Evolutionary conservation across 495 filamentous ascomycete species (phyloP), one percentile per base, ranked within the genome.

Genomic region (Amphirosellinia nigrospora): DNA sequence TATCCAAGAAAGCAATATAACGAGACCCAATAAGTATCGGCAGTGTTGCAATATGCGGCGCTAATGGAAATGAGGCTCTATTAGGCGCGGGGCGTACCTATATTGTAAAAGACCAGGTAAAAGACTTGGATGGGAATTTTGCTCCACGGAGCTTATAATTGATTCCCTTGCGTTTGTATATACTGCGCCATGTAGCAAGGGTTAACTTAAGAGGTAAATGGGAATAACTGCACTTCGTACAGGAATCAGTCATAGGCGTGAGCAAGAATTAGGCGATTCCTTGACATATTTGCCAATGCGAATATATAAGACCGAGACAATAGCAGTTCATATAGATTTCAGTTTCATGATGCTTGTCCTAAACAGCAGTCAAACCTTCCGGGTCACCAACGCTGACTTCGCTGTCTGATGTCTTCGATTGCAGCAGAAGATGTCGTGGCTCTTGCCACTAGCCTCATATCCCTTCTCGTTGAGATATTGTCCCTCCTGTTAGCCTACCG

Each of bases 401-500:
- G 5, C 28, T 2, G 3, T 13, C 3, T 28, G 9, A 65, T 65
- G 63, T 2, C 63, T 65, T 16, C 63, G 13, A 41, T 65, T 30
- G 21, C 46, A n/a, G n/a, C 46, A 34, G 46, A 65, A 53, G 63
- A 53, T 21, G 13, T 53, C 16, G 63, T 65, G 63, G 21, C 63
- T n/a, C 30, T 65, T 16, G 46, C 41, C 46, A 41, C 21, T 13
- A 65, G 46, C 21, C 45, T 65, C 46, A 32, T 65, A 15, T 65
- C 63, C 23, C 63, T 65, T 65, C 16, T 65, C 32, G 46, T 65
- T n/a, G 36, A 43, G 50, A 55, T 55, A 43, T 36, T 58, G 4
- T 66, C 64, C 2, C 64, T 66, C 15, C 8, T 66, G 10, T 58
- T 66, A 16, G 64, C 64, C 23, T 66, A 56, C 38, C 34, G 26